These are phyloP conservation scores for Penicillium argentinense DNA, from an alignment of 495 filamentous ascomycete genomes.

Conservation along the genomic window DNA sequence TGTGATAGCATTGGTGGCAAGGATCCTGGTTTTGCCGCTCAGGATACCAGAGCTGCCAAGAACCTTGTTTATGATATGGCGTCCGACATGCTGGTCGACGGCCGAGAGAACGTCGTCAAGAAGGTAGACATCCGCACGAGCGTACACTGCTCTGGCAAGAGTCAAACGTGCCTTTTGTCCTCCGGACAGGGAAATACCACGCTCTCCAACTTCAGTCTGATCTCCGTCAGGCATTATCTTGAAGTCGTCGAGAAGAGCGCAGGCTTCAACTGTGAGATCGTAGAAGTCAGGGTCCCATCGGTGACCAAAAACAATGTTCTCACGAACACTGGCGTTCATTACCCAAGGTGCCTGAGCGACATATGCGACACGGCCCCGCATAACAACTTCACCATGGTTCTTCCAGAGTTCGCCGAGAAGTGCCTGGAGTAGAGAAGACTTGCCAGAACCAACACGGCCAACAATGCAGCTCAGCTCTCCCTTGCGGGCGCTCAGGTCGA, in stretches of 20 bases:
- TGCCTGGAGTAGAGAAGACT: constrained; percentile 86
- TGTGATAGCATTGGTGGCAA: constrained; percentile 95
- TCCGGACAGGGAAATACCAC: constrained; percentile 94
- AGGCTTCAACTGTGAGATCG: constrained; percentile 89
- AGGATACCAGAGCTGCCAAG: constrained; percentile 84
- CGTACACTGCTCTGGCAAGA: constrained; percentile 95
- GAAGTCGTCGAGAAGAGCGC: constrained; percentile 90
- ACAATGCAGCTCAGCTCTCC: constrained; percentile 92
- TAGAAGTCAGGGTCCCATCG: constrained; percentile 95
- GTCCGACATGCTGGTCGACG: constrained; percentile 95
- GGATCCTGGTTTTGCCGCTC: constrained; percentile 80
- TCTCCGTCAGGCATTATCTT: constrained; percentile 92
- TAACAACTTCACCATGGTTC: constrained; percentile 74
- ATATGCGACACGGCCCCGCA: constrained; percentile 83
- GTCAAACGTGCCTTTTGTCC: constrained; percentile 95
- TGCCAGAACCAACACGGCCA: constrained; percentile 91
- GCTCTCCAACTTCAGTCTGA: constrained; percentile 93
- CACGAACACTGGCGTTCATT: constrained; percentile 95
- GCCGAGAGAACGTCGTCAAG: constrained; percentile 93
- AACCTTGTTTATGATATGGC: constrained; percentile 91
- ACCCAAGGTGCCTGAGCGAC: constrained; percentile 93
- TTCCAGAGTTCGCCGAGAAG: constrained; percentile 92
- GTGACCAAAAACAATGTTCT: constrained; percentile 97
- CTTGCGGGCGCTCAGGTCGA: constrained; percentile 84
- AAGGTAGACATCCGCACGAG: constrained; percentile 93